Base-by-base conservation (phyloP, 2,329 filamentous ascomycete genomes). In the Exophiala lecanii-corni region DNA sequence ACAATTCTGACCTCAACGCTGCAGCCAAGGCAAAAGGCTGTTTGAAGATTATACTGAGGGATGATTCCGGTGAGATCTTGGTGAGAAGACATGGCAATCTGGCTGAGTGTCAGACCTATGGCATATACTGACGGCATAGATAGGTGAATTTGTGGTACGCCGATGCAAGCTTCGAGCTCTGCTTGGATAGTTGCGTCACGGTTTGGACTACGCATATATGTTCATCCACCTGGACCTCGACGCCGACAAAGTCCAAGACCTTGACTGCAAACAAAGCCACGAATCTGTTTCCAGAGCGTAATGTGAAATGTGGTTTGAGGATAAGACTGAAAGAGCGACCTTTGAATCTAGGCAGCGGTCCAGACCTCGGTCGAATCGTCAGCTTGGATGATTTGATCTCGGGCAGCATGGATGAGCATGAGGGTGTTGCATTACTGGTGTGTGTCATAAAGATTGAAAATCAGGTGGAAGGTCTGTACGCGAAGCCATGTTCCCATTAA, bases 131-230 rank as follows among this genome's bases (percentile, higher is more conserved):
- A 26, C 32, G 12, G n/a, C n/a, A 37, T n/a, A 18, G 18, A 12
- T 26, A 62, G 59, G 49, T 60, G 20, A 54, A 55, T 46, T 45
- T 62, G 2, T 60, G 55, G 55, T 59, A 55, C 36, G 49, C 50
- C 9, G 53, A 57, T 21, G 35, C 48, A 38, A 50, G 17, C 61
- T 59, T 35, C 36, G 53, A 17, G 38, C 61, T 12, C 30, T 38
- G 13, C 45, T 62, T 9, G 57, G 56, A 7, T 37, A 66, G 25
- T 60, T n/a, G 74, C 1, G 59, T 76, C n/a, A 68, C 66, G 1
- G 56, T 76, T 3, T 75, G 72, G 71, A 70, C 71, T 2, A 67
- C 70, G 3, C 71, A 75, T 49, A 58, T 76, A 28, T 69, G 69
- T 15, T 36, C 49, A 2, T 34, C 38, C 9, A 49, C 36, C 10